phyloP scores from a whole-genome alignment of 2,329 filamentous ascomycete species.

The Cladophialophora psammophila region DNA sequence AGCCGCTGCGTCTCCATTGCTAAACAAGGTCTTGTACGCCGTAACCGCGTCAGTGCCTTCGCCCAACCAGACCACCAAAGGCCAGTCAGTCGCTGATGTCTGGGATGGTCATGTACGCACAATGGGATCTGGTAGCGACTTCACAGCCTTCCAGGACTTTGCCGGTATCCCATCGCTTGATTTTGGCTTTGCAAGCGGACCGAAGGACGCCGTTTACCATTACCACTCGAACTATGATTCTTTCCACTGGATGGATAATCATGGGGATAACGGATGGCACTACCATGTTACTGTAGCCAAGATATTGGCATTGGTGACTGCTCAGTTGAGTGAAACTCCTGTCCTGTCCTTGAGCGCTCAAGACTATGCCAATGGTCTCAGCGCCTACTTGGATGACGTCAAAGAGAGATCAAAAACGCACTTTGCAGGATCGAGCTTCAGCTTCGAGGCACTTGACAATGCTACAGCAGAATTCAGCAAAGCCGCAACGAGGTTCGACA shows the following conservation, averaged over 20 bases:
- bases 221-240: slow-evolving; percentile 87
- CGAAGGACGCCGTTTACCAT: slow-evolving; percentile 66
- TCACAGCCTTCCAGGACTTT: slow-evolving; percentile 76
- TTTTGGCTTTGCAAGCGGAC: slow-evolving; percentile 62
- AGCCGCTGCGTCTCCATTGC: slow-evolving; percentile 73
- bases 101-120: slow-evolving; percentile 69
- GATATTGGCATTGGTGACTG: slow-evolving; percentile 67
- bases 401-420: slow-evolving; percentile 37
- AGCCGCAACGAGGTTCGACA: slow-evolving; percentile 61
- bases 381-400: slow-evolving; percentile 50
- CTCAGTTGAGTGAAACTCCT: slow-evolving; percentile 67
- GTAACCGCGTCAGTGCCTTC: slow-evolving; percentile 60
- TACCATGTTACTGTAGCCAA: slow-evolving; percentile 71
- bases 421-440: slow-evolving; percentile 29
- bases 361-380: slow-evolving; percentile 68
- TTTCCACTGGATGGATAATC: slow-evolving; percentile 82
- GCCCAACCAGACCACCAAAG: slow-evolving; percentile 75
- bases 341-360: slow-evolving; percentile 70
- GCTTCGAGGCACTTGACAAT: slow-evolving; percentile 51
- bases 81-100: slow-evolving; percentile 72
- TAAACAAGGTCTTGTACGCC: slow-evolving; percentile 72
- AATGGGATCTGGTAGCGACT: slow-evolving; percentile 77
- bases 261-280: slow-evolving; percentile 69
- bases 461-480: slow-evolving; percentile 59
- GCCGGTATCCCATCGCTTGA: slow-evolving; percentile 72